Evolutionary conservation across 768 basidiomycete species (phyloP).

Genomic region (Lactifluus pinguis): DNA sequence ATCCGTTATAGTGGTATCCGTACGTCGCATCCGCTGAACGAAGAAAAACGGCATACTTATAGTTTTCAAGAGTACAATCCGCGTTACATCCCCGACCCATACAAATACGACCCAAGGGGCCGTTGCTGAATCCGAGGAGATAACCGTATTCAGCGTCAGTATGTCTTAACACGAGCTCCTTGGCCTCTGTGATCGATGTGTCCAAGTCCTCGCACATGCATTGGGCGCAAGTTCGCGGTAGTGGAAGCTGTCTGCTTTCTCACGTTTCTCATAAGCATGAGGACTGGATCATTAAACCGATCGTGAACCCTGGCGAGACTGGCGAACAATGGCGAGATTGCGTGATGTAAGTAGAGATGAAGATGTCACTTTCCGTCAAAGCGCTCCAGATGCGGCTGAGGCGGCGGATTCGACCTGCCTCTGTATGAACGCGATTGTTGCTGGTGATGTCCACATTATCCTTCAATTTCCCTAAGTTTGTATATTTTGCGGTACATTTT

Average conservation of each 20-base stretch:
- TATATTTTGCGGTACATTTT: no score
- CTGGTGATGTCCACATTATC: no score
- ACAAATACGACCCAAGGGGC: no score
- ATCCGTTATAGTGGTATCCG: constrained; percentile 23
- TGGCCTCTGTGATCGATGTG: background rate
- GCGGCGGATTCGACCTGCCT: background rate
- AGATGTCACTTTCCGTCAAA: constrained; percentile 1
- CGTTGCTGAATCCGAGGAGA: constrained; percentile 29
- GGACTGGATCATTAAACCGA: constrained; percentile 44
- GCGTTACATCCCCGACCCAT: no score
- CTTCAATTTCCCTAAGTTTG: no score
- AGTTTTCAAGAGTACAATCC: no score
- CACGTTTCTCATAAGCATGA: constrained; percentile 38
- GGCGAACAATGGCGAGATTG: constrained; percentile 15
- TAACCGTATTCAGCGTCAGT: constrained; percentile 26
- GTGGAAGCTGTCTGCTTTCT: constrained; percentile 47
- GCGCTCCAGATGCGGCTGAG: constrained; percentile 2
- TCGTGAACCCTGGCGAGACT: constrained; percentile 33
- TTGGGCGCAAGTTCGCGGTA: constrained; percentile 48
- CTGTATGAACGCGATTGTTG: no score
- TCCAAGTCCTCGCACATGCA: constrained; percentile 41
- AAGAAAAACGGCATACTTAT: background rate
- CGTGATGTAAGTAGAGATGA: constrained; percentile 1
- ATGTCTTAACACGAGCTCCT: background rate
- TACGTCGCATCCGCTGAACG: background rate